A percentile compares a stretch with the other conserved stretches of the same genome.
These are phyloP conservation scores for Schwanniomyces occidentalis DNA, from an alignment of 805 yeast species.

Conservation along the genomic window DNA sequence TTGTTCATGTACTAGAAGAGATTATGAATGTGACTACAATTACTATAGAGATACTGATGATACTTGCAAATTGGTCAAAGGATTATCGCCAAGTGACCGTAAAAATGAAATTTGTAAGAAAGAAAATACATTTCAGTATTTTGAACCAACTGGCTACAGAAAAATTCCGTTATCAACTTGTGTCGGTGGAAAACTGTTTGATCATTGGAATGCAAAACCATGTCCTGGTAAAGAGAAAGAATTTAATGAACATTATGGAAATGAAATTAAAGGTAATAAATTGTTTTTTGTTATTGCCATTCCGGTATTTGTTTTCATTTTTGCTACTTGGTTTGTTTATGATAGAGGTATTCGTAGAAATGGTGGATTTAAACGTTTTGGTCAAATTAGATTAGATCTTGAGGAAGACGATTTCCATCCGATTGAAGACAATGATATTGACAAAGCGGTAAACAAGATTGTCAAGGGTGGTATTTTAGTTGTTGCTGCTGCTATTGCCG, in stretches of 20 bases:
- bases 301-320: constrained; percentile 55
- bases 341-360: constrained; percentile 78
- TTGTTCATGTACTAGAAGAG: constrained; percentile 84
- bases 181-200: constrained; percentile 74
- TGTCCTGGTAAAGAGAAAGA: constrained; percentile 87
- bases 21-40: constrained; percentile 90
- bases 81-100: constrained; percentile 66
- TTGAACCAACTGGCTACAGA: constrained; percentile 91
- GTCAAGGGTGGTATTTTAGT: constrained; percentile 57
- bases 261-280: constrained; percentile 55
- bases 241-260: constrained; percentile 52
- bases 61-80: constrained; percentile 81
- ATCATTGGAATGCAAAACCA: constrained; percentile 60
- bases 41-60: constrained; percentile 71
- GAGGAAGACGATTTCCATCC: constrained; percentile 57
- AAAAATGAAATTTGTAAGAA: constrained; percentile 56
- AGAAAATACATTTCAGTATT: constrained; percentile 63
- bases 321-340: constrained; percentile 68
- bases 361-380: constrained; percentile 75
- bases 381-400: constrained; percentile 82
- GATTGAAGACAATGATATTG: constrained; percentile 63
- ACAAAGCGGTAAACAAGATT: constrained; percentile 56
- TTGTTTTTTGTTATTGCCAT: constrained; percentile 54
- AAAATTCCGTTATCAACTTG: constrained; percentile 84
- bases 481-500: constrained; percentile 41